Conservation (phyloP, 768 basidiomycete species). For the Lyophyllum semitale region DNA sequence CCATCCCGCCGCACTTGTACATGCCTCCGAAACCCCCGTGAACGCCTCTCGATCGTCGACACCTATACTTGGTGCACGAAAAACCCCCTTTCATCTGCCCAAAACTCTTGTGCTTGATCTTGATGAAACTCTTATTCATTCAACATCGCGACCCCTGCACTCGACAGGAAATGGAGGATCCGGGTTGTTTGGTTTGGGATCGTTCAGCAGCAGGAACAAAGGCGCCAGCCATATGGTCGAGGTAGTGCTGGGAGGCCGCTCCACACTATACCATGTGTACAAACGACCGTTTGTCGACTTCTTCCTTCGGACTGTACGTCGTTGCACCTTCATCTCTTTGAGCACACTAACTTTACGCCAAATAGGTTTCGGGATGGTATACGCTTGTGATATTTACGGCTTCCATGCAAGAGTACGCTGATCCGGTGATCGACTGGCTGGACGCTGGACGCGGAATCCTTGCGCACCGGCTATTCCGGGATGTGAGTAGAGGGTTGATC, state of each 20-base stretch:
- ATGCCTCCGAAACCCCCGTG: slow-evolving; percentile 20
- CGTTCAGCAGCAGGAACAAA: slow-evolving; percentile 57
- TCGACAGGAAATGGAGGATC: slow-evolving; percentile 48
- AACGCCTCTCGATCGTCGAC: slow-evolving; percentile 46
- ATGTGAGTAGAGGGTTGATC: slow-evolving; percentile 54
- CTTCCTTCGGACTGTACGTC: slow-evolving; percentile 80
- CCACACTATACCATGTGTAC: slow-evolving; percentile 96
- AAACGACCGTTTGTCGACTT: slow-evolving; percentile 98
- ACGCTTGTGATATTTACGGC: slow-evolving; percentile 98
- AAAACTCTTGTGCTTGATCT: slow-evolving; percentile 97
- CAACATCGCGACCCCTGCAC: slow-evolving; percentile 79
- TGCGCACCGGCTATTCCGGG: slow-evolving; percentile 85
- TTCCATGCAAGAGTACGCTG: slow-evolving; percentile 99
- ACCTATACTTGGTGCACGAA: slow-evolving; percentile 51
- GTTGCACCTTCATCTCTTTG: not conserved
- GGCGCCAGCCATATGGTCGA: slow-evolving; percentile 87
- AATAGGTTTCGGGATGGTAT: slow-evolving; percentile 96
- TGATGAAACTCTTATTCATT: slow-evolving; percentile 98
- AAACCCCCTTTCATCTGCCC: slow-evolving; percentile 75
- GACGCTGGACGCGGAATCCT: slow-evolving; percentile 94
- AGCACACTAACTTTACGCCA: slow-evolving; percentile 12
- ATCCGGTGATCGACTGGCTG: slow-evolving; percentile 99
- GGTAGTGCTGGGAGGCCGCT: slow-evolving; percentile 84
- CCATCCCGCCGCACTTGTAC: slow-evolving; percentile 12
- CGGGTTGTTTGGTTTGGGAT: slow-evolving; percentile 62